A percentile compares a stretch with the other conserved stretches of the same genome.
These are phyloP conservation scores for Phanerochaete sordida DNA, from an alignment of 768 basidiomycete genomes.

Conservation along the genomic window DNA sequence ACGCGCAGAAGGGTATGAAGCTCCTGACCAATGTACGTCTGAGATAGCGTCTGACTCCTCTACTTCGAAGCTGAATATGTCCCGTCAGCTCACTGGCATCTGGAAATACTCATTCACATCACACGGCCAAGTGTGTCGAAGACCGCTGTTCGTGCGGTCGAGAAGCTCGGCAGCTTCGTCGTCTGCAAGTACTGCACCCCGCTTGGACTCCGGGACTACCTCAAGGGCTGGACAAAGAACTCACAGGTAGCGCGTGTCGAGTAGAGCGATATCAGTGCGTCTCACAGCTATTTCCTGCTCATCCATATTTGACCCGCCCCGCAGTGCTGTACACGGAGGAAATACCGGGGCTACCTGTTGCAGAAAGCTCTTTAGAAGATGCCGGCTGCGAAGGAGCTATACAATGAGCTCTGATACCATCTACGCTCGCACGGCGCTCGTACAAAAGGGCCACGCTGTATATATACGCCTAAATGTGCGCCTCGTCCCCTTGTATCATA, in stretches of 20 bases:
- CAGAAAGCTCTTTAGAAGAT: slow-evolving; percentile 51
- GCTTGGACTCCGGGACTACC: slow-evolving; percentile 74
- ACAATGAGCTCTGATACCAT: slow-evolving; percentile 56
- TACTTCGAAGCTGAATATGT: background rate
- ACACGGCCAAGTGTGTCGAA: slow-evolving; percentile 83
- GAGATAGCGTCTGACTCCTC: background rate
- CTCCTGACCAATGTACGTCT: slow-evolving; percentile 72
- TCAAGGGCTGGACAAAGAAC: slow-evolving; percentile 69
- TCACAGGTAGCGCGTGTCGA: slow-evolving; percentile 79
- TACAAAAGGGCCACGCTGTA: too few relatives aligned
- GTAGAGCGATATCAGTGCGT: slow-evolving; percentile 35
- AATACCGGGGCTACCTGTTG: slow-evolving; percentile 75
- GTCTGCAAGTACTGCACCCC: slow-evolving; percentile 90
- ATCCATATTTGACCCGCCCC: too few relatives aligned
- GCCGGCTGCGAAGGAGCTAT: too few relatives aligned
- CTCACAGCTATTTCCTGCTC: background rate
- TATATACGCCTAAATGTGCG: too few relatives aligned
- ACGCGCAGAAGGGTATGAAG: slow-evolving; percentile 89
- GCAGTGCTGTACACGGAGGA: slow-evolving; percentile 78
- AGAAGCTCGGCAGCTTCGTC: slow-evolving; percentile 76
- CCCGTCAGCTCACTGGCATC: slow-evolving; percentile 54
- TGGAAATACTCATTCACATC: slow-evolving; percentile 74
- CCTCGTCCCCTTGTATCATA: too few relatives aligned
- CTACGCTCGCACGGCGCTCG: too few relatives aligned
- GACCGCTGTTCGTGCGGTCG: slow-evolving; percentile 81